A percentile compares a stretch with the other conserved stretches of the same genome.
phyloP scores from a whole-genome alignment of 805 yeast genomes.

The Lipomyces lipofer region DNA sequence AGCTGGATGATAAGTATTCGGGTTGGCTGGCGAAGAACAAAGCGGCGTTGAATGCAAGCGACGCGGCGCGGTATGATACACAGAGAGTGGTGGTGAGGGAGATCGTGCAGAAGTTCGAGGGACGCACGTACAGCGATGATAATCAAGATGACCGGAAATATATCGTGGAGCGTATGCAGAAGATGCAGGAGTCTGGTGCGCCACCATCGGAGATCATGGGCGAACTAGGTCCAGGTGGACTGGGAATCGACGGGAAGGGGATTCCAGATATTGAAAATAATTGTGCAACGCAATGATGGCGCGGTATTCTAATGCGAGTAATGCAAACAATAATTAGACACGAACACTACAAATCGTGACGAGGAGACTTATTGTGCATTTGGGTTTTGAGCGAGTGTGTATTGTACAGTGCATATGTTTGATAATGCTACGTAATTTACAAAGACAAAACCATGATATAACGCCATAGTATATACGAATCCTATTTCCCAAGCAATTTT shows the following conservation, averaged over 20 bases:
- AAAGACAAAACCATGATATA: too few relatives aligned
- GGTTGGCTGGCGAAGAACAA: slow-evolving; percentile 62
- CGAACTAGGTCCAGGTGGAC: slow-evolving; percentile 43
- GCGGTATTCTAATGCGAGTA: too few relatives aligned
- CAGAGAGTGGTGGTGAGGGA: slow-evolving; percentile 64
- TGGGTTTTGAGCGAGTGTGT: too few relatives aligned
- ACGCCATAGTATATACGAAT: too few relatives aligned
- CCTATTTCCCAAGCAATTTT: too few relatives aligned
- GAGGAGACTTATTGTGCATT: too few relatives aligned
- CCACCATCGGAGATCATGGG: slow-evolving; percentile 78
- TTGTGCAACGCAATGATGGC: slow-evolving; percentile 4
- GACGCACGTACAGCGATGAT: slow-evolving; percentile 58
- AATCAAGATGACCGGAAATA: slow-evolving; percentile 47
- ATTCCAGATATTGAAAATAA: background rate
- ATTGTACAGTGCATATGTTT: too few relatives aligned
- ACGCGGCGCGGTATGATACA: slow-evolving; percentile 53
- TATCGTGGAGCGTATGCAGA: slow-evolving; percentile 61
- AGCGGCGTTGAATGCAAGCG: slow-evolving; percentile 47
- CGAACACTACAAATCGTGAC: too few relatives aligned
- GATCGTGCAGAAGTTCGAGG: slow-evolving; percentile 68
- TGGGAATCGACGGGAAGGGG: slow-evolving; percentile 3
- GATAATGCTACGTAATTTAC: too few relatives aligned
- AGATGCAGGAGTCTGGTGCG: slow-evolving; percentile 66
- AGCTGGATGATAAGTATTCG: slow-evolving; percentile 70
- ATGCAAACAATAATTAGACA: too few relatives aligned